Evolutionary conservation across 371 early-diverging fungal genomes (phyloP).

Genomic region (Conidiobolus incongruus): DNA sequence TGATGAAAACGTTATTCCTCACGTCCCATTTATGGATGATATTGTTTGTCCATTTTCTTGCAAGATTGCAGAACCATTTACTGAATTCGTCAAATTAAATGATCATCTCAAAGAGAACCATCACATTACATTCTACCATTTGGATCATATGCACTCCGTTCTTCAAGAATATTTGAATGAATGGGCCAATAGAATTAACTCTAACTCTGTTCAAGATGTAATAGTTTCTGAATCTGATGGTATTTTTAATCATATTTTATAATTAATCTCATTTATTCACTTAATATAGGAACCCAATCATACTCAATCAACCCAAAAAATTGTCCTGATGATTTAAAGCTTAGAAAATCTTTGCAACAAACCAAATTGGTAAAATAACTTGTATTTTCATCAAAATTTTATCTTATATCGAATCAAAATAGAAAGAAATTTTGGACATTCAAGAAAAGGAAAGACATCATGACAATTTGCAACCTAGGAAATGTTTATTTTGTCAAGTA

Average conservation of each 20-base stretch:
- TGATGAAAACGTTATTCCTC: background rate
- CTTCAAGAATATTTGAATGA: slow-evolving; percentile 48
- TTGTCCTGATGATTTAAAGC: slow-evolving; percentile 29
- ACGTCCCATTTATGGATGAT: background rate
- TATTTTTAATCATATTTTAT: slow-evolving; percentile 9
- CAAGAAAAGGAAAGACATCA: slow-evolving; percentile 61
- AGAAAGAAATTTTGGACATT: slow-evolving; percentile 43
- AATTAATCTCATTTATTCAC: background rate
- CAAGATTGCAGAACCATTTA: slow-evolving; percentile 21
- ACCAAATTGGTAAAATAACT: slow-evolving; percentile 30
- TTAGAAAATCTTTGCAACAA: slow-evolving; percentile 49
- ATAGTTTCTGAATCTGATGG: slow-evolving; percentile 9
- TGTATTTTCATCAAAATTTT: background rate
- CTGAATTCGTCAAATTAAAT: slow-evolving; percentile 35
- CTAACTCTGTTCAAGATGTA: slow-evolving; percentile 9
- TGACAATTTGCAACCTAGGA: slow-evolving; percentile 39
- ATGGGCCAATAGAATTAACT: slow-evolving; percentile 30
- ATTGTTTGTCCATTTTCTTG: slow-evolving; percentile 9
- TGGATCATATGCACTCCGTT: slow-evolving; percentile 59
- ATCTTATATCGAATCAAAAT: slow-evolving; percentile 2
- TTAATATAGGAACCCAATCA: slow-evolving; percentile 8
- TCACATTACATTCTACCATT: slow-evolving; percentile 33
- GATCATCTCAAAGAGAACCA: slow-evolving; percentile 43
- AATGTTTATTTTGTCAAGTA: slow-evolving; percentile 83
- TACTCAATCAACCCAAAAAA: slow-evolving; percentile 37